Conservation (phyloP, 352 stramenopile species). For the Pythium aristosporum region DNA sequence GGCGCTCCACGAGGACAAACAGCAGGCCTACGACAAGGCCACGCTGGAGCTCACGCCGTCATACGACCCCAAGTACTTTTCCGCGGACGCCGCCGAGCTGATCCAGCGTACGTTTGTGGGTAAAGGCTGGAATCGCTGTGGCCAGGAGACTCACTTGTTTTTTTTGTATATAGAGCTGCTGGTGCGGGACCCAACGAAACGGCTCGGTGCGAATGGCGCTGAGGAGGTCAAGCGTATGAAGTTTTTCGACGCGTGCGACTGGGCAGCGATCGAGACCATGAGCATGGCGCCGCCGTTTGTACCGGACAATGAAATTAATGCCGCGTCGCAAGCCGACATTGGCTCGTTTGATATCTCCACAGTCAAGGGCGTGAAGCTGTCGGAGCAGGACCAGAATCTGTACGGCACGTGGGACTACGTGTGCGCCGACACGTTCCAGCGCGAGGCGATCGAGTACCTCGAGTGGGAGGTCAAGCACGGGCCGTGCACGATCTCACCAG, state of each 20-base stretch:
- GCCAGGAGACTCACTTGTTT: conserved; percentile 1
- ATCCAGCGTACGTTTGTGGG: conserved; percentile 57
- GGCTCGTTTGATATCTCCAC: conserved; percentile 72
- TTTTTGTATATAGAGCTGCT: conserved; percentile 54
- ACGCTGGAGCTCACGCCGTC: conserved; percentile 74
- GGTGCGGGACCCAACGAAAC: conserved; percentile 68
- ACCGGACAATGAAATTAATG: conserved; percentile 85
- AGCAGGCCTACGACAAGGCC: conserved; percentile 83
- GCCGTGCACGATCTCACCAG: conserved; percentile 58
- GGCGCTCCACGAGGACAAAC: conserved; percentile 90
- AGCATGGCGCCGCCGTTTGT: conserved; percentile 68
- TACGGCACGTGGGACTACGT: conserved; percentile 77
- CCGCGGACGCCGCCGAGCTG: conserved; percentile 66
- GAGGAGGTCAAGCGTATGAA: conserved; percentile 79
- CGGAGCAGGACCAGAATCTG: conserved; percentile 63
- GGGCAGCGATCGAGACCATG: conserved; percentile 71
- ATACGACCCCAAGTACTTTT: conserved; percentile 84
- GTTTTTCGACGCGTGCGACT: conserved; percentile 80
- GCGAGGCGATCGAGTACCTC: conserved; percentile 79
- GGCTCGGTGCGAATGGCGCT: conserved; percentile 64
- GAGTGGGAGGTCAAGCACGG: conserved; percentile 82
- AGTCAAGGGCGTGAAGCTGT: conserved; percentile 73
- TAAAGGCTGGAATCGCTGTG: not conserved
- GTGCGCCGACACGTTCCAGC: conserved; percentile 76
- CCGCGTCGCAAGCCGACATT: conserved; percentile 78